Evolutionary conservation across 352 stramenopile genomes (phyloP), one percentile per base, ranked within the genome.

Genomic region (Saprolegnia diclina): DNA sequence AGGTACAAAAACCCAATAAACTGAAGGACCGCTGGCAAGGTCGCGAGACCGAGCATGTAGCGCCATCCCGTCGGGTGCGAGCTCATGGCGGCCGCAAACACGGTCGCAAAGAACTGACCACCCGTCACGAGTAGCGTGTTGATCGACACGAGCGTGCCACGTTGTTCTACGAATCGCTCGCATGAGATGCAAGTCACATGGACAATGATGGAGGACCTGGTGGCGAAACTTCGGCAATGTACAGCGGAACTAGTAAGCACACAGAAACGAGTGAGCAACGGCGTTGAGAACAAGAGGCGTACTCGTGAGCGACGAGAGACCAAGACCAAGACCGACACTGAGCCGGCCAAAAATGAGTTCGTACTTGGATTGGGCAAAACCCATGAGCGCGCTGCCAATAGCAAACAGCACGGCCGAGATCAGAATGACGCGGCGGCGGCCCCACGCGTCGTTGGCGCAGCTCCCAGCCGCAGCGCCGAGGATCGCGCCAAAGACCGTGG

Each of bases 11-110:
- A 91, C 0, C 79, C 82, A 4, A 92, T 1, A 18, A 93, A 79
- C 65, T 94, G 87, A 19, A 92, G n/a, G 11, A 78, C 70, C 0
- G 82, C 84, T 11, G 83, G 87, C 14, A 93, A 66, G 10, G 81
- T 79, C 6, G 80, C 81, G 29, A 92, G 67, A 0, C 87, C 87
- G 9, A 94, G 82, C 85, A 94, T 92, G 65, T 87, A 91, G 18
- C 87, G 75, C 84, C 87, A 93, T 9, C 85, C 83, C 18, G 83
- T 71, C 7, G 75, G 66, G 5, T 81, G 75, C n/a, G 71, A 29
- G 38, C 80, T 87, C 40, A 92, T 67, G 21, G 83, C 18, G 0
- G 82, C 84, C 6, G 77, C 81, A n/a, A 92, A 64, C 0, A 92
- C 59, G 53, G 74, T 84, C 14, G 85, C 83, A 32, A 93, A 91